Evolutionary conservation across 768 basidiomycete genomes (phyloP).

Genomic region (Candolleomyces efflorescens): DNA sequence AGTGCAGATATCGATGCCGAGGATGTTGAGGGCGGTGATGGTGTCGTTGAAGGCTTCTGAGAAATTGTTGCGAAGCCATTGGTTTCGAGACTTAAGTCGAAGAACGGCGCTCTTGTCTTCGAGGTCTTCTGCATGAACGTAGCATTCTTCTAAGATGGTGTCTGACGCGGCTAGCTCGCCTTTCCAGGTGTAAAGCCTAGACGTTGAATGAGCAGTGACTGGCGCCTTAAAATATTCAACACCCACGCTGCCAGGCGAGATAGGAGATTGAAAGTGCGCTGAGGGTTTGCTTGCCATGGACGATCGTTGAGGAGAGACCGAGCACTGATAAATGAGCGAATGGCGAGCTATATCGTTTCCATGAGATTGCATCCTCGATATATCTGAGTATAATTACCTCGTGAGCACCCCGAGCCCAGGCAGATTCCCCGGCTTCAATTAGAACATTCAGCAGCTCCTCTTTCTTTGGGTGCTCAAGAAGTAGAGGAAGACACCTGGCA

Average conservation of each 20-base stretch:
- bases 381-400: constrained; percentile 41
- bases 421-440: constrained; percentile 66
- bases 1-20: constrained; percentile 59
- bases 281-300: constrained; percentile 47
- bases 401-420: constrained; percentile 69
- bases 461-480: constrained; percentile 57
- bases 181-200: constrained; percentile 62
- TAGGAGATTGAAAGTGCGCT: constrained; percentile 48
- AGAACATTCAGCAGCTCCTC: constrained; percentile 58
- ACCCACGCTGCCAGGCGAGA: constrained; percentile 61
- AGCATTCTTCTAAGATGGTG: constrained; percentile 49
- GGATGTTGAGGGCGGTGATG: constrained; percentile 50
- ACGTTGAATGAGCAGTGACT: not conserved
- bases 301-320: constrained; percentile 47
- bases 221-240: not conserved
- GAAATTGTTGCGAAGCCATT: constrained; percentile 58
- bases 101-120: constrained; percentile 57
- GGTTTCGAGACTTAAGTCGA: constrained; percentile 58
- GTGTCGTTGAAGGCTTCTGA: constrained; percentile 54
- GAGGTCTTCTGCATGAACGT: constrained; percentile 39
- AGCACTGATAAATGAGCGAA: constrained; percentile 59
- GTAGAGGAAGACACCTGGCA: constrained; percentile 53
- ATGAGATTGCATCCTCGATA: not conserved
- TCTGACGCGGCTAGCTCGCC: constrained; percentile 55
- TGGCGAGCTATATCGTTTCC: constrained; percentile 42